These are phyloP conservation scores for Groenewaldozyma salmanticensis DNA, from an alignment of 805 yeast species.

Conservation along the genomic window DNA sequence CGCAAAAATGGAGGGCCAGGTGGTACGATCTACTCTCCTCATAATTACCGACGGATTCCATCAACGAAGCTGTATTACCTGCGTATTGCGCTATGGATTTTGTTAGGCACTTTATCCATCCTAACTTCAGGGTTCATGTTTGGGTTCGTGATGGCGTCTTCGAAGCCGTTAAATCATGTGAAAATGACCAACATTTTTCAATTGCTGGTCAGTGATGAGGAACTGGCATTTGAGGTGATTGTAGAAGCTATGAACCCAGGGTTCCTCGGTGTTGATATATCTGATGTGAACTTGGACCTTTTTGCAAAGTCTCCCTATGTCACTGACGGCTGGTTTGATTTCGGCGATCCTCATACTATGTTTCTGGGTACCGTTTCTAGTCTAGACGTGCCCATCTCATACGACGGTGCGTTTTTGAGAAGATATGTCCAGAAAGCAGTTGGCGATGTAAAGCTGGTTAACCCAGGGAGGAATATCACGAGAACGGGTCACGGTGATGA, in stretches of 20 bases:
- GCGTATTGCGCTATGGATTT: slow-evolving; percentile 26
- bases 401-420: slow-evolving; percentile 69
- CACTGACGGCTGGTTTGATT: slow-evolving; percentile 14
- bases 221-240: slow-evolving; percentile 66
- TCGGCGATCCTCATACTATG: slow-evolving; percentile 46
- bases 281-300: slow-evolving; percentile 66
- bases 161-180: slow-evolving; percentile 68
- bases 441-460: slow-evolving; percentile 60
- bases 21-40: slow-evolving; percentile 35
- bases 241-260: slow-evolving; percentile 86
- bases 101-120: slow-evolving; percentile 20
- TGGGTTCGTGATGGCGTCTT: slow-evolving; percentile 80
- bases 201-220: slow-evolving; percentile 73
- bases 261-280: slow-evolving; percentile 53
- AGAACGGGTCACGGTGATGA: slow-evolving; percentile 17
- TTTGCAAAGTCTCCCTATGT: slow-evolving; percentile 41
- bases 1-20: slow-evolving; percentile 14
- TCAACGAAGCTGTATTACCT: slow-evolving; percentile 16
- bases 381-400: slow-evolving; percentile 64
- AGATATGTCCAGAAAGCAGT: slow-evolving; percentile 47
- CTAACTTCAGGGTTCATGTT: slow-evolving; percentile 55
- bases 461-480: slow-evolving; percentile 50
- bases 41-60: slow-evolving; percentile 28
- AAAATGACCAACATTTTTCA: slow-evolving; percentile 53
- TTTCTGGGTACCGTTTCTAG: slow-evolving; percentile 58